Base-by-base conservation (phyloP, 2,329 filamentous ascomycete species). In the Fusarium siculi region DNA sequence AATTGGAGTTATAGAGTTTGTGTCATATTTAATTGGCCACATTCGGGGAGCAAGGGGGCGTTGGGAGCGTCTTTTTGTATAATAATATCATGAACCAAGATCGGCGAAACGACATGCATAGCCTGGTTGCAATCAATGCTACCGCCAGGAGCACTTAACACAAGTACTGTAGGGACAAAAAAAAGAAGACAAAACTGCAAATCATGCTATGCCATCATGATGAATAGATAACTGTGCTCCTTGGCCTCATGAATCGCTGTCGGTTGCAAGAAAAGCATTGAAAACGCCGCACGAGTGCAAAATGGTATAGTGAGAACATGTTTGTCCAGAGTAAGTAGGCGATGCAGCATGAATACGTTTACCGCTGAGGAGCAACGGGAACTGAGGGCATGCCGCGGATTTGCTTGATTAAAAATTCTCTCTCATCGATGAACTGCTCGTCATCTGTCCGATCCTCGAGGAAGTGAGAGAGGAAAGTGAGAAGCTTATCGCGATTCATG, bases 341-440 rank as follows among this genome's bases (percentile, higher is more conserved):
- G 55, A 39, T 28, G 18, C 37, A 28, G 37, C 28, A 30, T 43
- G 19, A 19, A 49, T 34, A n/a, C 63, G 21, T 52, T 78, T 75
- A 84, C 72, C 87, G 83, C 75, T 88, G 84, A 34, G 87, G 85
- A 49, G 85, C 82, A 34, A 91, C 85, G 7, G 90, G 90, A 58
- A 84, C 86, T 6, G 87, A 80, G 8, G 90, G 89, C 88, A 92
- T 90, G 74, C 89, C 91, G 76, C 87, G 87, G 79, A 99, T 98
- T 82, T 98, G 95, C 83, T 97, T 96, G 79, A 99, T 95, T 78
- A 99, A 85, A 80, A 98, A 99, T 77, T 96, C 96, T 80, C 97
- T 94, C 87, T 99, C 96, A 80, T 99, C 96, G 74, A 95, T 96
- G 81, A 99, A 99, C 82, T 99, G 96, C 82, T 98, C 96, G 80